Evolutionary conservation across 495 filamentous ascomycete species (phyloP), one percentile per base, ranked within the genome.

Genomic region (Penicillium psychrofluorescens): DNA sequence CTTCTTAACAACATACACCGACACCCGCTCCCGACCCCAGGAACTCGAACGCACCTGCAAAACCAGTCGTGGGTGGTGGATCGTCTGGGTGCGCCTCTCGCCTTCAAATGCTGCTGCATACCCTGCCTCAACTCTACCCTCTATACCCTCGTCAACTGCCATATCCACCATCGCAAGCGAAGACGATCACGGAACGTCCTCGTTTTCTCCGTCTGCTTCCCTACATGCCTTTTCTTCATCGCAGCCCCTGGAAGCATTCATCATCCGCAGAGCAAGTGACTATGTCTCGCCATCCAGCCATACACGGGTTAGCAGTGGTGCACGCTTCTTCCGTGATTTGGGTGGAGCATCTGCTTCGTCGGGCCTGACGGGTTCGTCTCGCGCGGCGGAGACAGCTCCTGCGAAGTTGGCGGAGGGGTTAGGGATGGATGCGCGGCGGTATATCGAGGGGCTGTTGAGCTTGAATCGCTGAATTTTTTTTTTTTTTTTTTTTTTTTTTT

Each of bases 21-120:
- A 79, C 28, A 87, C 86, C 13, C 74, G 76, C 10, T 65, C 67
- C 12, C 67, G 78, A 9, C 51, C 66, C 1, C 61, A 72, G 11
- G 88, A 91, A 54, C 59, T 83, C 7, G 94, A 97, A 63, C 70
- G 86, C n/a, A 96, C 86, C 10, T 86, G 83, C 63, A 95, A 95
- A 72, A 97, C 90, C 6, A 85, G 71, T 38, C 77, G 90, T 8
- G 90, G 90, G 1, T 98, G 91, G 90, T 98, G 94, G 92, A 74
- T 97, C 27, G 86, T 96, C 40, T 97, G 94, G 90, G 88, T 86
- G 41, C 75, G 85, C 34, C 67, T 91, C 8, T 68, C 81, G 4
- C 40, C 22, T 22, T 4, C 22, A 45, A 8, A 53, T 12, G 4
- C 32, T 4, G 22, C 22, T 22, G 4, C 22, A 22, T 4, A 34